phyloP scores from a whole-genome alignment of 257 asterid species.

The Petrea volubilis region DNA sequence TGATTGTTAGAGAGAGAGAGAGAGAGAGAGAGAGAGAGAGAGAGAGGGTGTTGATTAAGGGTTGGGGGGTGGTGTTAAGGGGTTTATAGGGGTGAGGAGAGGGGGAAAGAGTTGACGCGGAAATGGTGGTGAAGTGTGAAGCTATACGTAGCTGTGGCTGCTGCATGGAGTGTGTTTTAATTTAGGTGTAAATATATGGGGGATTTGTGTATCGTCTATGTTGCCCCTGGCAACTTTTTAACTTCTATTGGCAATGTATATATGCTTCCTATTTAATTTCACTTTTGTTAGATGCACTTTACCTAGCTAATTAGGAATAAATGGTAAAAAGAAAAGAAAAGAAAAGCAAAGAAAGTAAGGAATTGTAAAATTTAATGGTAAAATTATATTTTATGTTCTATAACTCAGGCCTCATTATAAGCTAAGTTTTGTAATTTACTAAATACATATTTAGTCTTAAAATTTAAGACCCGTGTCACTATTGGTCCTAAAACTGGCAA shows the following conservation, averaged over 20 bases:
- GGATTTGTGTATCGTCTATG: background rate
- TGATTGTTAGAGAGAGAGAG: no score
- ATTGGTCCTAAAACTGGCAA: no score
- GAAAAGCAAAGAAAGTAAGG: no score
- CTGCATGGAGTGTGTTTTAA: conserved; percentile 29
- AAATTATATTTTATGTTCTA: no score
- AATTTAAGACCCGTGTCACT: no score
- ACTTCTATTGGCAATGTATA: background rate
- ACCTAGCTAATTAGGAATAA: background rate
- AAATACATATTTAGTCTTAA: no score
- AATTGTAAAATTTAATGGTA: no score
- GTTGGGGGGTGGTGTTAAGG: background rate
- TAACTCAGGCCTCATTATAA: no score
- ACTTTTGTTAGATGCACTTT: no score
- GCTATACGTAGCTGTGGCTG: background rate
- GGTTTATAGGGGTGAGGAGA: conserved; percentile 26
- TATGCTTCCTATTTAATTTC: no score
- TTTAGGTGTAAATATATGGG: background rate
- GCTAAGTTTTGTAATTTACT: no score
- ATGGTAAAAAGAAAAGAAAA: background rate
- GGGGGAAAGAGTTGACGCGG: conserved; percentile 36
- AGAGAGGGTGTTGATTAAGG: background rate
- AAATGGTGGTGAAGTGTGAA: conserved; percentile 23
- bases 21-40: background rate
- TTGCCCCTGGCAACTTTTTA: background rate